phyloP scores from a whole-genome alignment of 2,329 filamentous ascomycete genomes.

The Truncatella angustata region DNA sequence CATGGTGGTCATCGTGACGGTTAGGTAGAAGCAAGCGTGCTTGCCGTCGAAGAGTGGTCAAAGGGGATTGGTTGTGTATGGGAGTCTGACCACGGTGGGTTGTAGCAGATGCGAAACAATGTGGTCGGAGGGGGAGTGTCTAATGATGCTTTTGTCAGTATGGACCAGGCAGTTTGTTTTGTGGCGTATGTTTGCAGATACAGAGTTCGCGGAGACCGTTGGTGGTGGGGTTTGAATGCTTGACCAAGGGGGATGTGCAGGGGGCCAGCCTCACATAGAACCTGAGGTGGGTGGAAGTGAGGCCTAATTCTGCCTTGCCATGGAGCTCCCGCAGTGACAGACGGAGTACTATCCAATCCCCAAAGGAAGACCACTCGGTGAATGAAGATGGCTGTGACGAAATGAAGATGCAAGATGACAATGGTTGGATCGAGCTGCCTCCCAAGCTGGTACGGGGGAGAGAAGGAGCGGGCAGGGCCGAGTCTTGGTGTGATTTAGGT shows the following conservation, averaged over 20 bases:
- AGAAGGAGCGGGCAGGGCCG: constrained; percentile 1
- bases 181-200: background rate
- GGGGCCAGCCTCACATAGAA: background rate
- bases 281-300: background rate
- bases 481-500: background rate
- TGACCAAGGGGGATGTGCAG: background rate
- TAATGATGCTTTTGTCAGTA: background rate
- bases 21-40: constrained; percentile 13
- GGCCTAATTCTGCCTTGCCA: background rate
- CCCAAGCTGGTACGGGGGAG: background rate
- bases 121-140: background rate
- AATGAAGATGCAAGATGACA: background rate
- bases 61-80: background rate
- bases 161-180: background rate
- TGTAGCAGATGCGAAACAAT: background rate
- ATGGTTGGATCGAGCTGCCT: background rate
- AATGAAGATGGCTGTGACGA: background rate
- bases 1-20: constrained; percentile 33
- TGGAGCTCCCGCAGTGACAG: background rate
- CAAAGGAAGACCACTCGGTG: background rate
- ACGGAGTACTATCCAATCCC: no score
- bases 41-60: background rate
- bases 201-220: background rate
- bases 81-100: no score
- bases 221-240: background rate